Conservation (phyloP, 108 stramenopile species). For the Schizochytrium sp. region DNA sequence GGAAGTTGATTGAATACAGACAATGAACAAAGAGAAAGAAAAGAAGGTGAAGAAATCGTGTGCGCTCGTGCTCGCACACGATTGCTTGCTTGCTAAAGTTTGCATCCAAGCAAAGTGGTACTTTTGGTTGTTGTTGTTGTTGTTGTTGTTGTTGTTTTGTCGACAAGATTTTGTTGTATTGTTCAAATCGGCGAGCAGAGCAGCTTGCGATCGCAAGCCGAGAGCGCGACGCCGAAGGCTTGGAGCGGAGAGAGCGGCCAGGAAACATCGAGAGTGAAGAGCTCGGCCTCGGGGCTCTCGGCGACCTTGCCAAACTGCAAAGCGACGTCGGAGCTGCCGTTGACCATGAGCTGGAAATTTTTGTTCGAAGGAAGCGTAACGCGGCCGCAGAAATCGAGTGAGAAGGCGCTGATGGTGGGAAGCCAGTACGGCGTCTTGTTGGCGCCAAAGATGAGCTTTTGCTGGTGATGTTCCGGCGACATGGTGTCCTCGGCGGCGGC, state of each 20-base stretch:
- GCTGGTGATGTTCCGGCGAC: not conserved
- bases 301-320: constrained; percentile 57
- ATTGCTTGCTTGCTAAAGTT: no score
- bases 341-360: constrained; percentile 77
- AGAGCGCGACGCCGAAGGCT: constrained; percentile 73
- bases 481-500: not conserved
- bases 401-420: constrained; percentile 59
- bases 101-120: no score
- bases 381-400: constrained; percentile 76
- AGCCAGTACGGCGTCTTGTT: constrained; percentile 45
- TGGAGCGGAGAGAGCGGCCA: constrained; percentile 77
- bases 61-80: no score
- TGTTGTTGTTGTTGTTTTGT: no score
- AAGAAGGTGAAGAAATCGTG: no score
- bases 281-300: constrained; percentile 39
- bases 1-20: no score
- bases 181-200: constrained; percentile 60
- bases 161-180: not conserved
- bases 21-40: no score
- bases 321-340: constrained; percentile 38
- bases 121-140: no score
- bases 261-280: constrained; percentile 60
- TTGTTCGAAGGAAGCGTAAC: constrained; percentile 80
- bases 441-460: not conserved
- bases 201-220: constrained; percentile 76